These are phyloP conservation scores for Aspergillus sergii DNA, from an alignment of 2,329 filamentous ascomycete species.

Conservation along the genomic window DNA sequence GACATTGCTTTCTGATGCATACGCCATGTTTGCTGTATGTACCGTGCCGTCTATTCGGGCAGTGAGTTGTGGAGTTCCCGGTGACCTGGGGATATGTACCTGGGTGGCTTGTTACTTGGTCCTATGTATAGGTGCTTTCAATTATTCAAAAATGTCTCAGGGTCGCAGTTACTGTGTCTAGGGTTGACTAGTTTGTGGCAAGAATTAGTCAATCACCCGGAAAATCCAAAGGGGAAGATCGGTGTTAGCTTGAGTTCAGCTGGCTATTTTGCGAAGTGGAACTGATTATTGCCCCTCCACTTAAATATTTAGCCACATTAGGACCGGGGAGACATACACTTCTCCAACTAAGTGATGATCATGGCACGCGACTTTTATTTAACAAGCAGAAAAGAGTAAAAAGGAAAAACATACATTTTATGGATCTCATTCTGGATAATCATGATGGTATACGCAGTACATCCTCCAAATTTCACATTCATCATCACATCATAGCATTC, in stretches of 20 bases:
- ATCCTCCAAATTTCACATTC: background rate
- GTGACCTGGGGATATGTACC: background rate
- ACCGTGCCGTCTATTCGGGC: background rate
- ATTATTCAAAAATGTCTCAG: background rate
- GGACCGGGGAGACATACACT: background rate
- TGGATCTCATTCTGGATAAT: background rate
- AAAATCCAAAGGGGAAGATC: background rate
- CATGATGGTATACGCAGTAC: background rate
- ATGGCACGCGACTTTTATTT: background rate
- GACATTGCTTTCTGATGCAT: background rate
- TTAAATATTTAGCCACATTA: background rate
- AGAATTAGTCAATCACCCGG: background rate
- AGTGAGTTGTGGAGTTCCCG: background rate
- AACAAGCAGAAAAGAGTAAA: background rate
- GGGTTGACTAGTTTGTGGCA: background rate
- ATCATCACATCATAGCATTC: constrained; percentile 1
- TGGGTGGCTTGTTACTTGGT: background rate
- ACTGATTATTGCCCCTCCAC: background rate
- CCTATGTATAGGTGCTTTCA: background rate
- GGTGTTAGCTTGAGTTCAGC: background rate
- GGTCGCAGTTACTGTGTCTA: background rate
- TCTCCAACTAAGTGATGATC: background rate
- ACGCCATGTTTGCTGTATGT: background rate
- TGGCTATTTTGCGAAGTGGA: background rate
- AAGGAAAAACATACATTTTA: too few relatives aligned